Conservation (phyloP, 805 yeast species). For the Nakazawaea holstii region DNA sequence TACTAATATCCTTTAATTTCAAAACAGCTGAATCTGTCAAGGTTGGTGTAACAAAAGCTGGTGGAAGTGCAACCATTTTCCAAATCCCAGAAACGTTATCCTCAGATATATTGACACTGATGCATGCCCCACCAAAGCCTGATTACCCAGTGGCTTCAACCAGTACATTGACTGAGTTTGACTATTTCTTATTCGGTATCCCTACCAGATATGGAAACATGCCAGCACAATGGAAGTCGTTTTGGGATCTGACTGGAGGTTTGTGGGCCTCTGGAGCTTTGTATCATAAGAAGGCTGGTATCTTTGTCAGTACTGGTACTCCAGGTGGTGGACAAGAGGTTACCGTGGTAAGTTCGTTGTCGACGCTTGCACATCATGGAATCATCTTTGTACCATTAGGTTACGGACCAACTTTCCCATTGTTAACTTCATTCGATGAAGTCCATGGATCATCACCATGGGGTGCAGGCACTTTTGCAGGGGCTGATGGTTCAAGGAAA, state of each 20-base stretch:
- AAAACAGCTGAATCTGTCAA: conserved; percentile 56
- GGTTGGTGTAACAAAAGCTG: conserved; percentile 65
- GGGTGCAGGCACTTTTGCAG: conserved; percentile 84
- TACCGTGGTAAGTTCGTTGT: conserved; percentile 54
- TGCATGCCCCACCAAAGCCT: conserved; percentile 64
- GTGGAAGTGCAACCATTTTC: conserved; percentile 64
- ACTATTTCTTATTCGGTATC: conserved; percentile 70
- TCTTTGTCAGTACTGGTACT: conserved; percentile 66
- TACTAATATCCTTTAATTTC: neutral
- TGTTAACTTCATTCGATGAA: conserved; percentile 53
- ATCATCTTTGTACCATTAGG: conserved; percentile 75
- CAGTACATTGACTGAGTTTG: conserved; percentile 55
- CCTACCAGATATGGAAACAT: conserved; percentile 76
- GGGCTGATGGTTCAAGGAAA: conserved; percentile 68
- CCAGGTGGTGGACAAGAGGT: conserved; percentile 80
- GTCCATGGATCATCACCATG: conserved; percentile 80
- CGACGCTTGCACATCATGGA: conserved; percentile 71
- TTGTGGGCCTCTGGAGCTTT: conserved; percentile 70
- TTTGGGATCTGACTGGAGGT: conserved; percentile 75
- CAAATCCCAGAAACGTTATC: conserved; percentile 79
- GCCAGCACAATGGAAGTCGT: conserved; percentile 72
- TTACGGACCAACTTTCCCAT: conserved; percentile 51
- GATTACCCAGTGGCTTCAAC: conserved; percentile 52
- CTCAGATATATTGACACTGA: conserved; percentile 49
- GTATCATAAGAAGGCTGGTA: conserved; percentile 68